Evolutionary conservation across 164 flowering plant genomes (phyloP), one percentile per base, ranked within the genome.

Genomic region (Magnolia kwangsiensis): DNA sequence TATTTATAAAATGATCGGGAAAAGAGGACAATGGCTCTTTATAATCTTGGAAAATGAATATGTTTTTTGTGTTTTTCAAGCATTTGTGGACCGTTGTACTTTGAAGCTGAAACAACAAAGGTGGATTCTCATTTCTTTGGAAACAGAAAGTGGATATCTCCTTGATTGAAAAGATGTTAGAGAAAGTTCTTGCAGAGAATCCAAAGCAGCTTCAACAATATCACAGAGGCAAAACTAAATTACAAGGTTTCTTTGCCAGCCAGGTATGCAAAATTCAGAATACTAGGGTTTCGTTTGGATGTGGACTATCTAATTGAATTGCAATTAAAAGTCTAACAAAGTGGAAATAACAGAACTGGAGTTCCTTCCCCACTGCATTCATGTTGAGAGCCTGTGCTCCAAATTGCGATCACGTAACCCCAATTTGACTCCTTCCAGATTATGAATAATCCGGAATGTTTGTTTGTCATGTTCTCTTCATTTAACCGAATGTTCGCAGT

Each of bases 141-240:
- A 16, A 74, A 76, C 90, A 93, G 98, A 93, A 93, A 73, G 83
- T 74, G 50, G 96, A 96, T 83, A 91, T 97, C 66, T 78, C 75
- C 73, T 92, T 86, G 84, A 96, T 93, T 50, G 95, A 87, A 78
- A 91, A 85, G 78, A 86, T 91, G 87, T 86, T 93, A 14, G 94
- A 88, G 69, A 87, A 88, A 87, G 98, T 89, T 72, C 72, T 93
- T 11, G 80, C 83, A 8, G 94, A 87, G 55, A 93, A 92, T 66
- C 97, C 93, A 63, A 92, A 92, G 87, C 98, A 93, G 82, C 85
- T 93, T 70, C 90, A 90, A 79, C 97, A 92, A 79, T 96, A 93
- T 71, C 92, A 91, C 67, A 90, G 88, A 11, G 99, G 98, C 58
- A 96, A 88, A 84, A 92, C 97, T n/a, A 96, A 91, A 81, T 79